Conservation (phyloP, 2,329 filamentous ascomycete genomes). For the Nothomitra cinnamomea region DNA sequence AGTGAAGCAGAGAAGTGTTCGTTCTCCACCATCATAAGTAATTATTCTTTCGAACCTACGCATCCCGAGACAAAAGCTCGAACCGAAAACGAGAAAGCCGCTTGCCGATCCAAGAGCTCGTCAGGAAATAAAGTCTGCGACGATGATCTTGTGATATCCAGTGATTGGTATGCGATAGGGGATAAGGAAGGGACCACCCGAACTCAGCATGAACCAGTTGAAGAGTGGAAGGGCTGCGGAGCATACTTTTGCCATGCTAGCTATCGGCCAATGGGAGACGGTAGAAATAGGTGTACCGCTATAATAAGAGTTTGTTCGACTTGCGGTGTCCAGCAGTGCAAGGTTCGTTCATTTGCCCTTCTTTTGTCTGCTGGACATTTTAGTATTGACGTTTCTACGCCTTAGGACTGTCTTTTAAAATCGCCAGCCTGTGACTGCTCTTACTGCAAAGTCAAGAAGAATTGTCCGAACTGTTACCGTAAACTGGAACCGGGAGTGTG, state of each 20-base stretch:
- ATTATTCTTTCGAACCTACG: neutral
- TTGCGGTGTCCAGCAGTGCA: slow-evolving; percentile 6
- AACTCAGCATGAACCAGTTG: neutral
- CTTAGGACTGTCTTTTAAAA: slow-evolving; percentile 9
- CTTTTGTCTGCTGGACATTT: slow-evolving; percentile 3
- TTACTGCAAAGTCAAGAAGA: slow-evolving; percentile 26
- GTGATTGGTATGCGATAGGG: neutral
- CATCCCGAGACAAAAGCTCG: neutral
- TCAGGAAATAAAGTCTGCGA: neutral
- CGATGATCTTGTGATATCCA: neutral
- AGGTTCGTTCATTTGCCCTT: slow-evolving; percentile 10
- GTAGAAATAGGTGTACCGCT: neutral
- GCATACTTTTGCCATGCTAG: slow-evolving; percentile 2
- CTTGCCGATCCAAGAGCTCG: no score
- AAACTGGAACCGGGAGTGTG: slow-evolving; percentile 1
- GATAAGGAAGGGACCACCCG: neutral
- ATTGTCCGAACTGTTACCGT: slow-evolving; percentile 25
- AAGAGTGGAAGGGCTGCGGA: neutral
- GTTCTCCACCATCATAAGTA: neutral
- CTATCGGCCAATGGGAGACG: neutral
- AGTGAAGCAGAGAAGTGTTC: neutral
- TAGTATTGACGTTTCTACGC: neutral
- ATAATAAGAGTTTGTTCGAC: neutral
- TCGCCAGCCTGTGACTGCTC: slow-evolving; percentile 27
- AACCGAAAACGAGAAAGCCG: neutral